phyloP scores from a whole-genome alignment of 1,284 basidiomycete genomes.

The Papiliotrema terrestris region DNA sequence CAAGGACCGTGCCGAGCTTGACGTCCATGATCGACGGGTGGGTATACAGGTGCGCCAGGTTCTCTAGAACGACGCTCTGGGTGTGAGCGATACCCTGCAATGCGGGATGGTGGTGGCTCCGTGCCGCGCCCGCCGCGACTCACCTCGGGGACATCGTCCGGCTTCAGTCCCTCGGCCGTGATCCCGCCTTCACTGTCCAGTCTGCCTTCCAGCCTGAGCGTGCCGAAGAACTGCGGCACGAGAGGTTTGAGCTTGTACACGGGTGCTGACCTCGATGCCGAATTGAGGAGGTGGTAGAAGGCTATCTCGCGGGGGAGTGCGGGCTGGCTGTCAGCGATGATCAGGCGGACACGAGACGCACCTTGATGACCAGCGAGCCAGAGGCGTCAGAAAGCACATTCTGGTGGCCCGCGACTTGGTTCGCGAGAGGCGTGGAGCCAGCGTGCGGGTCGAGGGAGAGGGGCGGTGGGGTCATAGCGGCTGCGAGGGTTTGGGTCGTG shows the following conservation, averaged over 20 bases:
- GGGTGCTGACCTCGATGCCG: conserved; percentile 25
- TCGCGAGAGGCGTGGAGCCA: conserved; percentile 47
- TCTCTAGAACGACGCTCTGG: conserved; percentile 81
- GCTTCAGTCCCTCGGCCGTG: conserved; percentile 24
- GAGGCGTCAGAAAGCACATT: conserved; percentile 71
- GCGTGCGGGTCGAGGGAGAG: conserved; percentile 5
- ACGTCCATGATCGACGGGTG: conserved; percentile 85
- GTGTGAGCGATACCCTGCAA: neutral
- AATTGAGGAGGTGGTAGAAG: conserved; percentile 70
- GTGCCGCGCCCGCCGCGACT: neutral
- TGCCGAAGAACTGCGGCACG: conserved; percentile 72
- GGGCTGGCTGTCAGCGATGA: conserved; percentile 46
- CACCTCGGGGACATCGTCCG: conserved; percentile 13
- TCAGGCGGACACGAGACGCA: conserved; percentile 11
- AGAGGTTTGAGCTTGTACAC: conserved; percentile 51
- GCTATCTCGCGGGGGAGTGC: conserved; percentile 66
- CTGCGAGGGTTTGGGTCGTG: neutral
- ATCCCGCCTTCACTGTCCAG: conserved; percentile 43
- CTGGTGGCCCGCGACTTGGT: conserved; percentile 85
- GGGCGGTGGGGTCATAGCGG: conserved; percentile 11
- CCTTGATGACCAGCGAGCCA: conserved; percentile 77
- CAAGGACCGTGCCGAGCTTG: conserved; percentile 84
- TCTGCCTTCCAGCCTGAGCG: conserved; percentile 64
- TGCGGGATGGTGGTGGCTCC: no score
- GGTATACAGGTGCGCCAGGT: conserved; percentile 67